phyloP scores from a whole-genome alignment of 1,139 yeast genomes.

The Suhomyces anneliseae region DNA sequence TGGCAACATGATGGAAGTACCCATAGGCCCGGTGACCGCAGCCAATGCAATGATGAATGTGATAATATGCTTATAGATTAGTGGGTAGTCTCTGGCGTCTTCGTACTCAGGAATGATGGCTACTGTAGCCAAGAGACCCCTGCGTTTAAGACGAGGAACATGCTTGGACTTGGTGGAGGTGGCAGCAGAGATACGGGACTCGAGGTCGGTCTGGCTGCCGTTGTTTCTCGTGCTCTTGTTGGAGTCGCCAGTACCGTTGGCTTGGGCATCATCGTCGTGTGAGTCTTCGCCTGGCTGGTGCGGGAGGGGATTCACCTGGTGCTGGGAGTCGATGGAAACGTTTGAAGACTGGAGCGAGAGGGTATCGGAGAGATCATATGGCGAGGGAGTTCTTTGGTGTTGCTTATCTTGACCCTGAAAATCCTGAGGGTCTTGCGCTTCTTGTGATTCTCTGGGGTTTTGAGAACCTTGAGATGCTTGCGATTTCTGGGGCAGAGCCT shows the following conservation, averaged over 20 bases:
- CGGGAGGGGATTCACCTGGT: conserved; percentile 5
- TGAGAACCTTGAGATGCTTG: not conserved
- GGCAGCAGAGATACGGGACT: not conserved
- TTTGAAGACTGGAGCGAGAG: conserved; percentile 6
- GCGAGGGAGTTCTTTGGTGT: not conserved
- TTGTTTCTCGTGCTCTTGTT: not conserved
- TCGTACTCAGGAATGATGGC: conserved; percentile 68
- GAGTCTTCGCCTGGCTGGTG: not conserved
- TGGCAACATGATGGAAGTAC: conserved; percentile 82
- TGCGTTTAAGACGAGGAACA: conserved; percentile 44
- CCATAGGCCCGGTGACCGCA: conserved; percentile 86
- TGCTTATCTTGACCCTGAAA: too few species aligned
- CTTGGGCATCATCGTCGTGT: not conserved
- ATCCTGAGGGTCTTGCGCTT: not conserved
- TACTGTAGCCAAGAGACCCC: conserved; percentile 57
- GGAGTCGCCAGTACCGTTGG: not conserved
- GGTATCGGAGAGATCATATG: not conserved
- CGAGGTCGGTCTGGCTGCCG: not conserved
- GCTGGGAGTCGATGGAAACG: conserved; percentile 7
- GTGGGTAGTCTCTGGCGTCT: conserved; percentile 68
- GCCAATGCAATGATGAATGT: conserved; percentile 70
- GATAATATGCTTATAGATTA: conserved; percentile 47
- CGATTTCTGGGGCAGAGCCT: not conserved
- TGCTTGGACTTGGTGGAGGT: not conserved
- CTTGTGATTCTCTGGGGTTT: not conserved